Base-by-base conservation (phyloP, 306 rosid genomes). In the Castanea sativa region DNA sequence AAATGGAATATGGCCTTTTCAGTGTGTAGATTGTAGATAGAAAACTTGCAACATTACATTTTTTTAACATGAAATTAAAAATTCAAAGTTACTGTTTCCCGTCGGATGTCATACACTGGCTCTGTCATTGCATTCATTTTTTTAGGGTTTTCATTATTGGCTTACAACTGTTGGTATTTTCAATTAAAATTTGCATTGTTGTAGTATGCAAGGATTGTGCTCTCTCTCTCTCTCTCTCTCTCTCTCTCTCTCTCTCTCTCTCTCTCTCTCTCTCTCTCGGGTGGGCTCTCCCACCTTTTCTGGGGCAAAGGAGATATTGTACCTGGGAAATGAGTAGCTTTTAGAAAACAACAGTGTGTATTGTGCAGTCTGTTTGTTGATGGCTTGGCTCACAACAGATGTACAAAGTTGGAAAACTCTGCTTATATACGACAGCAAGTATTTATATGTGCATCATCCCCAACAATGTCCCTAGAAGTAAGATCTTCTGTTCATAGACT, bases 11-110 rank as follows among this genome's bases (percentile, higher is more conserved):
- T 86, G 81, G 85, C 78, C 78, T 82, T 83, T 85, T 83, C 64
- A 30, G 76, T 84, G 91, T 84, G 93, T 82, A 55, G 55, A 82
- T 78, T 89, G 93, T 92, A 89, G 93, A 90, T 89, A 85, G 71
- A 33, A 27, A 80, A 78, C 82, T 53, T 75, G 49, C 70, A 84
- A 87, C 80, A 74, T 67, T 25, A 56, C 83, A 71, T 64, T 64
- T 88, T 51, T 82, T 52, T 74, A 82, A 81, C 73, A 55, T 65
- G 58, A 64, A 75, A 56, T 63, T 19, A 57, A 82, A 30, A 60
- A 35, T 43, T 73, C 59, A 43, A 73, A 25, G 33, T 67, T 53
- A 32, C 56, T n/a, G 72, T 55, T 80, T 76, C 78, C 20, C 55
- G 60, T 43, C 68, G 71, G 65, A 73, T 76, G 76, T 73, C 33